Base-by-base conservation (phyloP, 2,329 filamentous ascomycete species). In the Ascochyta pisi region DNA sequence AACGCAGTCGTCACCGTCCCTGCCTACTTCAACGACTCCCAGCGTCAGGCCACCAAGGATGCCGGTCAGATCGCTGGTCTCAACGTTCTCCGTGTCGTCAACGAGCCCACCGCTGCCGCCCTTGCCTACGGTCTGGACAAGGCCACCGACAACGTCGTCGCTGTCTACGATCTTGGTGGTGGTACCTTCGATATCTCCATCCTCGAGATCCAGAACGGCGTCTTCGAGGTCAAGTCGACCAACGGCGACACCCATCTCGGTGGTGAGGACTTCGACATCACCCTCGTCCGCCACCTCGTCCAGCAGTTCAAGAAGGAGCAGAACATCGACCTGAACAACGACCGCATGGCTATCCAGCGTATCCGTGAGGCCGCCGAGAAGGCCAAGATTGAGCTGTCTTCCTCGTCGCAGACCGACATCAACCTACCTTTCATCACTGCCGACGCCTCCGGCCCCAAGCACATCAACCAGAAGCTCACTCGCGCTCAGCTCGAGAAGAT, bases 101-200 rank as follows among this genome's bases (percentile, higher is more conserved):
- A 97, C 84, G 94, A 98, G 85, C 94, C 94, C 58, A 98, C 94
- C 66, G 94, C 94, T 73, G 94, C 94, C 67, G 94, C 94, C 62
- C 87, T 98, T 68, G 94, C 94, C 61, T 98, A 98, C 76, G 94
- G 94, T 82, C 86, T 97, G 47, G 93, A 97, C 83, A 97, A 96
- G 86, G 90, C 95, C 78, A 85, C 87, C 62, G 92, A 97, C 82
- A 86, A 90, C 65, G 82, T 96, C 59, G 90, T 97, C 73, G 92
- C 93, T 69, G 93, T 98, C 77, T 98, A 96, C 84, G 93, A 98
- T 89, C 86, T 98, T 72, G 93, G 93, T 83, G 93, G 93, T 86
- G 93, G 93, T 87, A 98, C 93, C 69, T 98, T 98, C 81, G 94
- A 98, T 92, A 96, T 98, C 80, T 97, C 93, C 63, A 89, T 97